Evolutionary conservation across 2,329 filamentous ascomycete genomes (phyloP), one percentile per base, ranked within the genome.

Genomic region (Cladosporium sp.): DNA sequence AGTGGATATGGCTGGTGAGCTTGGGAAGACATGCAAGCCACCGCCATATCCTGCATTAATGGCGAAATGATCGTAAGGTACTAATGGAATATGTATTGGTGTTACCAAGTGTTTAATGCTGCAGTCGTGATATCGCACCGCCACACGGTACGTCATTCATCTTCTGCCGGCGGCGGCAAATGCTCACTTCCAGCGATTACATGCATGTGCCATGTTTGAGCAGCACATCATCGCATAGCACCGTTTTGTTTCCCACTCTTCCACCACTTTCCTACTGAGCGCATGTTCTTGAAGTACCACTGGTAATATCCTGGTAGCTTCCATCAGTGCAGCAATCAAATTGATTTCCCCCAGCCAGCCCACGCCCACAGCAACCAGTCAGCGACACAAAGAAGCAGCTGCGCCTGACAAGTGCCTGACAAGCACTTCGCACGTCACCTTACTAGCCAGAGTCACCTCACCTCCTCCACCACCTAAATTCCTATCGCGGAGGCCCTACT

Each of bases 91-190:
- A 16, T 4, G 5, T 37, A 11, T 37, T 40, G 16, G 5, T 40
- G 16, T 40, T 40, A 4, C 26, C 12, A 23, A 50, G 49, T 52
- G 49, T 28, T 52, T 28, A 26, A 40, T 40, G 1, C 16, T 40
- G 37, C 37, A 37, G 49, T 52, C 52, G 52, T 56, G 29, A 31
- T 56, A 35, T 37, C 53, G 53, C 53, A 46, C 37, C 56, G 56
- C 56, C 57, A 59, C 57, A 46, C 16, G 49, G 52, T 49, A 62
- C 60, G 60, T 62, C 60, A 62, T 62, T 18, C 5, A 18, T n/a
- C 50, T 7, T n/a, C 50, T 29, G 10, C 28, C 52, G 11, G 40
- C 37, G 14, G 57, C 57, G 31, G n/a, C 31, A 21, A 53, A 57
- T 57, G 55, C 46, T 60, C 57, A 53, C 16, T 53, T 53, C 26